Base-by-base conservation (phyloP, 179 eudicot genomes). In the Drosera spatulata region DNA sequence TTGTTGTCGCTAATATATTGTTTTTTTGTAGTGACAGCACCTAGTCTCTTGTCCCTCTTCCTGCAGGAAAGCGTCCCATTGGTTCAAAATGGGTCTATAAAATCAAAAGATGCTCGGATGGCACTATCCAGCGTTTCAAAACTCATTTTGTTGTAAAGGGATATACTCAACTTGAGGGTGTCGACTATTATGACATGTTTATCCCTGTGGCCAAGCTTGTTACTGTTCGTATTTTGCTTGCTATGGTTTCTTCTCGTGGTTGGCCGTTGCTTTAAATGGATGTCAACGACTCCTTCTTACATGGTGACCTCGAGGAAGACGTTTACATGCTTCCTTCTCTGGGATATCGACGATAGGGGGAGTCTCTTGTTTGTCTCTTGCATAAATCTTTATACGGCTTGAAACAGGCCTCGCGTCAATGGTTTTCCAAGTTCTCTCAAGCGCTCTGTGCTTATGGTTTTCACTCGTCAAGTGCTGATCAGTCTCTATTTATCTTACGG, bases 331-430 rank as follows among this genome's bases (percentile, higher is more conserved):
- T 8, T 50, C 53, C 15, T 10, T 12, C 53, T 10, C 53, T 12
- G 11, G 53, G 53, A 3, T 3, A 4, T 50, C 53, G 53, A 12
- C 53, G 53, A 50, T 12, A 50, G 53, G 53, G 53, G 53, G 53
- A 50, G 53, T 4, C 4, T 3, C 53, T 50, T 4, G 53, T 10
- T 3, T 50, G 53, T 50, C 15, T 4, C 39, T 46, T 39, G 7
- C 46, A 10, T 14, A 39, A 57, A 14, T 38, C 44, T 2, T 38
- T 39, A 57, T 57, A 57, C 3, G 60, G 13, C 10, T 9, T 39
- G 8, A 57, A 39, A 41, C 60, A 57, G 40, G 53, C 53, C 9
- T 50, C 53, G 4, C 53, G 53, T 12, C 53, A 50, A 50, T 50
- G 53, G 53, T 50, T 50, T 8, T 4, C 53, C 53, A 50, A 50